These are phyloP conservation scores for Hypoxylon fragiforme DNA, from an alignment of 495 filamentous ascomycete species.

Conservation along the genomic window DNA sequence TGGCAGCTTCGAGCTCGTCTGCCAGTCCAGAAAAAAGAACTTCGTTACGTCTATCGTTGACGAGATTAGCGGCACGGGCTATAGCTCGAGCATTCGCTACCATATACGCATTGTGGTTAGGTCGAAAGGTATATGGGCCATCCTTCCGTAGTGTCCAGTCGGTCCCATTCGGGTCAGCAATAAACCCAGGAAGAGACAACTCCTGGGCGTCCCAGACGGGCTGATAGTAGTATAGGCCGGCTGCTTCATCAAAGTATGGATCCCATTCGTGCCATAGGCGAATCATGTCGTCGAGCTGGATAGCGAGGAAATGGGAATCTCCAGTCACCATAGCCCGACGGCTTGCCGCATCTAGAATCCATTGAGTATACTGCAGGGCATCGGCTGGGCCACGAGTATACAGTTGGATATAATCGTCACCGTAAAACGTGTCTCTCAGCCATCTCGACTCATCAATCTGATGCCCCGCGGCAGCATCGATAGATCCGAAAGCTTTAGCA, in stretches of 20 bases:
- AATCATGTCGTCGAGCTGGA: slow-evolving; percentile 48
- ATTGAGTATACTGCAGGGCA: slow-evolving; percentile 48
- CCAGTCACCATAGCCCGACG: slow-evolving; percentile 46
- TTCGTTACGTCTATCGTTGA: slow-evolving; percentile 33
- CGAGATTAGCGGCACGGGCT: slow-evolving; percentile 39
- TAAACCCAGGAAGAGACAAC: slow-evolving; percentile 46
- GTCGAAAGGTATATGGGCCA: slow-evolving; percentile 49
- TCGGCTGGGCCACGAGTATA: slow-evolving; percentile 50
- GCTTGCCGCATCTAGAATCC: slow-evolving; percentile 45
- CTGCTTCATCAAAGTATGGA: slow-evolving; percentile 34
- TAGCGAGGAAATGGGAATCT: slow-evolving; percentile 40
- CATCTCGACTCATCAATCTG: slow-evolving; percentile 53
- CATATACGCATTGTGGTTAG: slow-evolving; percentile 53
- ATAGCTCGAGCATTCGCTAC: slow-evolving; percentile 50
- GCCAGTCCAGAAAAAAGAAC: slow-evolving; percentile 40
- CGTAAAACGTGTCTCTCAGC: slow-evolving; percentile 45
- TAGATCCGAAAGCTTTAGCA: slow-evolving; percentile 43
- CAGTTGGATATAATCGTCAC: slow-evolving; percentile 47
- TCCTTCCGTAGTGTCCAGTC: slow-evolving; percentile 38
- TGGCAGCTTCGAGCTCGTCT: slow-evolving; percentile 39
- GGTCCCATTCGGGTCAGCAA: slow-evolving; percentile 40
- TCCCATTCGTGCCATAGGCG: slow-evolving; percentile 48
- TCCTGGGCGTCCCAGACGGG: slow-evolving; percentile 53
- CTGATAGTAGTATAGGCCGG: slow-evolving; percentile 47
- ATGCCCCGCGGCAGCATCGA: slow-evolving; percentile 48